Base-by-base conservation (phyloP, 768 basidiomycete species). In the Phylloporus arenicola region DNA sequence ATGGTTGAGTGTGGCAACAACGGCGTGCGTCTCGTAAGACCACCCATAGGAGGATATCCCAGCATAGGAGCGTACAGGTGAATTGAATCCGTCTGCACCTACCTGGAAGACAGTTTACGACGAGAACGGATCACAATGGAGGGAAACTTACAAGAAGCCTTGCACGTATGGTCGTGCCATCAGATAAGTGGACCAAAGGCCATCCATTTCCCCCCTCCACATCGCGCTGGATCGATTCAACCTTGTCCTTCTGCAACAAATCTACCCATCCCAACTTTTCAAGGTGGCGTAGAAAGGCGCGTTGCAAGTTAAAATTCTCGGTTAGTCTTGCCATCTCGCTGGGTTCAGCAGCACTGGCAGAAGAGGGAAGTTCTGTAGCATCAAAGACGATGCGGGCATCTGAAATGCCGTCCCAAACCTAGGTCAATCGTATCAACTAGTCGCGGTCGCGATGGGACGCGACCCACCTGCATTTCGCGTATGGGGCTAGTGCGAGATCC, bases 51-150 rank as follows among this genome's bases (percentile, higher is more conserved):
- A 86, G 20, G 84, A 73, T 55, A 97, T 96, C 22, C 82, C 75
- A 0, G 93, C 87, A 63, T 85, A 97, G 22, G 83, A 65, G 41
- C 93, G 82, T 20, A 98, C 96, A 11, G 94, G 93, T 1, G 94
- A 97, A 61, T 92, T 94, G 65, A 83, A 85, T 4, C 96, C 96
- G 61, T 98, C 96, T 5, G 96, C 95, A 16, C 96, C 95, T 30
- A 98, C 82, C 89, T 92, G 38, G 33, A 44, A 46, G 43, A 20
- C 12, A 45, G 41, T 54, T 38, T 16, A 9, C 33, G 9, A 39
- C 20, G 12, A 43, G 37, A 13, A 40, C 8, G 6, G 9, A 27
- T 9, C 12, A 25, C 25, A 33, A 29, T 37, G 24, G 19, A 20
- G 24, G 46, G 17, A 14, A 13, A 71, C 77, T 70, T 58, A 92